Evolutionary conservation across 495 filamentous ascomycete genomes (phyloP).

Genomic region (Talaromyces stipitatus): DNA sequence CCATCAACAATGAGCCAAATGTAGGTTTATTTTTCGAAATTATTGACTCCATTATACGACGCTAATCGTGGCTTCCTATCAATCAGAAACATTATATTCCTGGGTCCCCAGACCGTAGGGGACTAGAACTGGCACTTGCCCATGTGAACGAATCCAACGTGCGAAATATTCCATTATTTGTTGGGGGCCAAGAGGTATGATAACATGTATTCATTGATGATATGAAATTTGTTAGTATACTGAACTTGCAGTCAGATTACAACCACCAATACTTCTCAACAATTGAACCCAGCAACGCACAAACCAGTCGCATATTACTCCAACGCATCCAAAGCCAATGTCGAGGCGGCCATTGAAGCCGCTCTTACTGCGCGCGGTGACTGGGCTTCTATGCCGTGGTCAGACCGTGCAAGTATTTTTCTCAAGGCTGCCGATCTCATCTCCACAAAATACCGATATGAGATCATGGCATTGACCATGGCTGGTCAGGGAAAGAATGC

Average conservation of each 20-base stretch:
- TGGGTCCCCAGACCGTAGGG: conserved; percentile 67
- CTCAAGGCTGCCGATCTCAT: conserved; percentile 90
- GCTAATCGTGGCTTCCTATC: background rate
- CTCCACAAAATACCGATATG: conserved; percentile 82
- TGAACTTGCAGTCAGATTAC: conserved; percentile 19
- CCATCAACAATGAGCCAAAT: conserved; percentile 86
- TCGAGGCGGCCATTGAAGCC: conserved; percentile 65
- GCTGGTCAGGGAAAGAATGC: conserved; percentile 94
- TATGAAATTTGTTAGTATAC: background rate
- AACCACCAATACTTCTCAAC: conserved; percentile 34
- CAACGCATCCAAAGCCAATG: conserved; percentile 62
- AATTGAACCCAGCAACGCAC: conserved; percentile 72
- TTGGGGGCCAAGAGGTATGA: conserved; percentile 69
- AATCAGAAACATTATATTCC: conserved; percentile 77
- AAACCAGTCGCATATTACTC: conserved; percentile 68
- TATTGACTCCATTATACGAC: background rate
- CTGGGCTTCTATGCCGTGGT: conserved; percentile 81
- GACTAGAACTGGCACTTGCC: conserved; percentile 62
- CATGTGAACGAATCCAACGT: conserved; percentile 50
- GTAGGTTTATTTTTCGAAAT: conserved; percentile 44
- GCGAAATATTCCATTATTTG: conserved; percentile 66
- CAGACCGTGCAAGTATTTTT: conserved; percentile 85
- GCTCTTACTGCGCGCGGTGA: conserved; percentile 72
- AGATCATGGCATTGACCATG: conserved; percentile 90
- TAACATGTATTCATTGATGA: conserved; percentile 6